Base-by-base conservation (phyloP, 805 yeast genomes). In the Scheffersomyces amazonensis region DNA sequence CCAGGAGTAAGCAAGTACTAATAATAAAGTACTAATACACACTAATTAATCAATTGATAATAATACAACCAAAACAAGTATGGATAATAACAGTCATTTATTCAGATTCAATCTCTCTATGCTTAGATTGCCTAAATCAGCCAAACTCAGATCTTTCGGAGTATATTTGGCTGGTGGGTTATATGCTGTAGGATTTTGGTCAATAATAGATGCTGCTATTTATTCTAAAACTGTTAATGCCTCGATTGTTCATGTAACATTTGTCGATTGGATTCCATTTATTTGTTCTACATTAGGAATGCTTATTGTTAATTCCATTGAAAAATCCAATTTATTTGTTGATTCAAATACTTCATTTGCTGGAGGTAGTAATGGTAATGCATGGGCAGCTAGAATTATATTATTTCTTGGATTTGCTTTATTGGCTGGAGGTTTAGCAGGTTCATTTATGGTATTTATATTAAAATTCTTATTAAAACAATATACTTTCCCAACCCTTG, bases 211-310 rank as follows among this genome's bases (percentile, higher is more conserved):
- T 62, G 87, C 96, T 1, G 89, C 95, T 2, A 75, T 93, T 24
- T 91, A 79, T 62, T 84, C 95, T 31, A 82, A 80, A 47, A 83
- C 88, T 13, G 83, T 82, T 34, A 91, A 91, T 67, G 96, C 89
- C 0, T 83, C 96, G 0, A 70, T 71, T 31, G 87, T 89, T 5
- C 97, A 91, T 58, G 87, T 93, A 20, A 81, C 91, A 4, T 87
- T 91, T 55, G 83, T 87, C 29, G 99, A 91, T 64, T 91, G 99
- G 99, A 79, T 93, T 36, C 99, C 99, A 3, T 80, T 86, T 47
- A 75, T 91, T 20, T 85, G 96, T 49, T 82, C 95, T 5, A 79
- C 95, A 0, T 60, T 89, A 24, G 99, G 99, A 2, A 90, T 90
- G 87, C 66, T 90, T 31, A 81, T 89, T 40, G 80, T 84, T 46